These are phyloP conservation scores for Allomyces arbusculus DNA, from an alignment of 192 early-diverging fungal genomes.

Conservation along the genomic window DNA sequence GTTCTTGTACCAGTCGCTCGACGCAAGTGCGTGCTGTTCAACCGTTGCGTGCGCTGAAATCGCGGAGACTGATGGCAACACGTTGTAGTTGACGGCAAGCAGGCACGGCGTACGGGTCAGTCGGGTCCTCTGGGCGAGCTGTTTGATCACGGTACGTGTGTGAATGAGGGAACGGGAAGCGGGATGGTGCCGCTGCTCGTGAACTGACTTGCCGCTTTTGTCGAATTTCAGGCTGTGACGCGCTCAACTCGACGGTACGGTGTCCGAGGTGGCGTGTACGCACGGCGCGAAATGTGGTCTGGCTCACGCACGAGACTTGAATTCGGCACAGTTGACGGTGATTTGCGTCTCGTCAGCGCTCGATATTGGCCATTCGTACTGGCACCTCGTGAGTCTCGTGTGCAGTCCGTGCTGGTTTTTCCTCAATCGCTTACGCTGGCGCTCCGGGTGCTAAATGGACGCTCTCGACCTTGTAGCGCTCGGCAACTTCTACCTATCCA, in stretches of 20 bases:
- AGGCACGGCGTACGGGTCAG: constrained; percentile 71
- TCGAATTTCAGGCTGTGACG: constrained; percentile 25
- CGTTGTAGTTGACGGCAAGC: constrained; percentile 66
- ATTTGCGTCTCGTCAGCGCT: constrained; percentile 37
- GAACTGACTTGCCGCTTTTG: too few species aligned
- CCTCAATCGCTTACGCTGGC: not conserved
- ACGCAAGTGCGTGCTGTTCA: constrained; percentile 26
- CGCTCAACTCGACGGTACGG: constrained; percentile 30
- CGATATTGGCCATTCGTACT: constrained; percentile 51
- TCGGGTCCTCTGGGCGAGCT: constrained; percentile 83
- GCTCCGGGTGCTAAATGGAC: constrained; percentile 15
- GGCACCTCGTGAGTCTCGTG: constrained; percentile 12
- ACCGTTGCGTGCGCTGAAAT: too few species aligned
- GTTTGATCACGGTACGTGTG: constrained; percentile 61
- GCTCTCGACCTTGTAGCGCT: constrained; percentile 33
- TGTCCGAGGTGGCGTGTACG: not conserved
- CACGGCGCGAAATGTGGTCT: not conserved
- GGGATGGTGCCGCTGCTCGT: too few species aligned
- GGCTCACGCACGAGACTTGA: not conserved
- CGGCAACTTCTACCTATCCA: constrained; percentile 73
- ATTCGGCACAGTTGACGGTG: constrained; percentile 22
- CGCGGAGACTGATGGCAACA: too few species aligned
- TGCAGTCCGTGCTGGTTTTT: constrained; percentile 2
- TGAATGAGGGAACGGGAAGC: too few species aligned
- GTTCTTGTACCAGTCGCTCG: constrained; percentile 73